Conservation (phyloP, 2,329 filamentous ascomycete genomes). For the Allantophomopsis cytisporea region DNA sequence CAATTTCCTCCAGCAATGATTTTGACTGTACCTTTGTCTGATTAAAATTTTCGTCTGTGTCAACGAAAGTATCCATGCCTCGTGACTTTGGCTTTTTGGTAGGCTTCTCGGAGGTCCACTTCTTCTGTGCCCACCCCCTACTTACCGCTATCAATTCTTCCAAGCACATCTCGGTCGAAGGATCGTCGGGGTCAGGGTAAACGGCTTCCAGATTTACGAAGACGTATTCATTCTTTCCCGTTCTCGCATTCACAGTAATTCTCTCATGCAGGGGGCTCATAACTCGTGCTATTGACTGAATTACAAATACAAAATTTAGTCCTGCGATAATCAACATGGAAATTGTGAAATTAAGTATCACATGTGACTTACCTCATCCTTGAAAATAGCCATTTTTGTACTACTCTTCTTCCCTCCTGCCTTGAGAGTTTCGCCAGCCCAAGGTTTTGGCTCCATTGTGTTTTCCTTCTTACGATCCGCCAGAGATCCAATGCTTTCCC, state of each 20-base stretch:
- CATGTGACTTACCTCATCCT: constrained; percentile 72
- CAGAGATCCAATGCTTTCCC: constrained; percentile 84
- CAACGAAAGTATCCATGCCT: constrained; percentile 7
- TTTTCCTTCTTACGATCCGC: constrained; percentile 93
- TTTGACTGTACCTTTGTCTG: constrained; percentile 1
- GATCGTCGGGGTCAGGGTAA: constrained; percentile 64
- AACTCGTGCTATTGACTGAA: constrained; percentile 48
- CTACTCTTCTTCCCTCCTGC: constrained; percentile 64
- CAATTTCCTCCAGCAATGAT: constrained; percentile 18
- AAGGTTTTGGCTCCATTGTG: constrained; percentile 69
- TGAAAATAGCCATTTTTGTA: constrained; percentile 84
- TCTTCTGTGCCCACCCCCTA: constrained; percentile 52
- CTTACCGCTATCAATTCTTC: constrained; percentile 77
- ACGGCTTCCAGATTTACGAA: constrained; percentile 77
- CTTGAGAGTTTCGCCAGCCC: constrained; percentile 84
- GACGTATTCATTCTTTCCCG: constrained; percentile 71
- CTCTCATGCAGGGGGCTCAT: constrained; percentile 61
- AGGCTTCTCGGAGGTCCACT: constrained; percentile 30
- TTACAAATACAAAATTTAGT: constrained; percentile 70
- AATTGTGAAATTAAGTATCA: no score
- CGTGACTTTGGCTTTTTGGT: neutral
- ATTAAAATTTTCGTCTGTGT: no score
- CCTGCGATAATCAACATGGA: constrained; percentile 84
- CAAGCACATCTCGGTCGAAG: constrained; percentile 69
- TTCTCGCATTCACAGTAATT: constrained; percentile 70